Evolutionary conservation across 208 protist species (phyloP), one percentile per base, ranked within the genome.

Genomic region (Novymonas esmeraldas): DNA sequence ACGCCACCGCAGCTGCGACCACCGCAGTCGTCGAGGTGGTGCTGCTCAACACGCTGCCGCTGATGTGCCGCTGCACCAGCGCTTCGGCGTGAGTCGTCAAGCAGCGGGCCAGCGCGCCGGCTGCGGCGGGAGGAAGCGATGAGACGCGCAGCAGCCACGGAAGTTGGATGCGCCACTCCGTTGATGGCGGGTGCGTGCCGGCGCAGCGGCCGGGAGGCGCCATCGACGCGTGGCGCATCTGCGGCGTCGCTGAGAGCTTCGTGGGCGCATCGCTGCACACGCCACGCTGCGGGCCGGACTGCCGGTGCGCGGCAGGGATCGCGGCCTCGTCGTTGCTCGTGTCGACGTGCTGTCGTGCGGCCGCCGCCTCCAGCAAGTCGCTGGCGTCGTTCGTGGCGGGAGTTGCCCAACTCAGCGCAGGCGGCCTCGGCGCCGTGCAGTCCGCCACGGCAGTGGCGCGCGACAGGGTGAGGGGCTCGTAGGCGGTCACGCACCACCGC

Each of bases 61-160:
- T 2, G n/a, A 22, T n/a, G 36, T 28, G 58, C 42, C n/a, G 22
- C 28, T 29, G 59, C 45, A 13, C n/a, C n/a, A n/a, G n/a, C n/a
- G 63, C 41, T 18, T 10, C 4, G 41, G 65, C 51, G 31, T 73
- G 51, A 6, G 56, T 48, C n/a, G 42, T 58, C 39, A 73, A 28
- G n/a, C 44, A 68, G 0, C 44, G 31, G 2, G 9, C 13, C 28
- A 64, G 36, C 38, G 24, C 13, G 20, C 28, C 38, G 1, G 63
- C 34, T 24, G 70, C 57, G 2, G 26, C 41, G 1, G 36, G 63
- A 3, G 63, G 70, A 7, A 70, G 41, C 16, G 29, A 13, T 6
- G 31, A 65, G 18, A 29, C 31, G 49, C 65, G 62, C 54, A 73
- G 42, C 20, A 73, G 41, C 68, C 68, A 73, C 16, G 68, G 42